Conservation (phyloP, 2,329 filamentous ascomycete genomes). For the Falciphora oryzae region DNA sequence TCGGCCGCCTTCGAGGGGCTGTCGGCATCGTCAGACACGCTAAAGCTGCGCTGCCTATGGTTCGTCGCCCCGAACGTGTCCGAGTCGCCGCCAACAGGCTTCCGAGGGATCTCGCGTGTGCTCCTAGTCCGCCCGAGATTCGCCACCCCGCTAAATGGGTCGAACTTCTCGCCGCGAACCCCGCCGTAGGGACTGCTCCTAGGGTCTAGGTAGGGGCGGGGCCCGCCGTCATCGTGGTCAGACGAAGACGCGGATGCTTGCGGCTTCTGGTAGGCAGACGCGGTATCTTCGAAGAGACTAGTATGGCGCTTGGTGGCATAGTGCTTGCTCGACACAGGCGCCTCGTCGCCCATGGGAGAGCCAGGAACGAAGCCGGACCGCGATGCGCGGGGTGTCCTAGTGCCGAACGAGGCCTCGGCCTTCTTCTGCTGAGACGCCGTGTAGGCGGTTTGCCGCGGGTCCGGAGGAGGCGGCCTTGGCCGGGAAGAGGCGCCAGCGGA, state of each 20-base stretch:
- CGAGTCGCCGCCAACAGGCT: slow-evolving; percentile 13
- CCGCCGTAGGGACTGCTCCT: slow-evolving; percentile 52
- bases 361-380: slow-evolving; percentile 44
- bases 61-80: slow-evolving; percentile 15
- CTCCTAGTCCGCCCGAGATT: slow-evolving; percentile 40
- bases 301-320: slow-evolving; percentile 29
- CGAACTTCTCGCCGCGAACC: slow-evolving; percentile 52
- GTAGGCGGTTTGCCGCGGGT: slow-evolving; percentile 28
- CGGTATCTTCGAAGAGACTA: slow-evolving; percentile 20
- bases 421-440: slow-evolving; percentile 49
- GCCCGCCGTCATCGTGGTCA: slow-evolving; percentile 41
- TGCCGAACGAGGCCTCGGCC: slow-evolving; percentile 49
- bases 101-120: slow-evolving; percentile 32
- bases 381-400: slow-evolving; percentile 21
- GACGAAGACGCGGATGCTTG: slow-evolving; percentile 13
- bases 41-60: slow-evolving; percentile 26
- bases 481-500: slow-evolving; percentile 2
- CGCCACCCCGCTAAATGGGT: slow-evolving; percentile 42
- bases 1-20: slow-evolving; percentile 15
- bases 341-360: slow-evolving; percentile 47
- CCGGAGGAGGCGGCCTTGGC: slow-evolving; percentile 21
- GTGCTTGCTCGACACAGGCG: slow-evolving; percentile 46
- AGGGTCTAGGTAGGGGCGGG: slow-evolving; percentile 38
- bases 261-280: slow-evolving; percentile 13
- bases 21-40: slow-evolving; percentile 25